Percentiles rank a stretch among this genome's conserved stretches.
These are phyloP conservation scores for Camellia lanceoleosa DNA, from an alignment of 148 eudicot genomes.

Conservation along the genomic window DNA sequence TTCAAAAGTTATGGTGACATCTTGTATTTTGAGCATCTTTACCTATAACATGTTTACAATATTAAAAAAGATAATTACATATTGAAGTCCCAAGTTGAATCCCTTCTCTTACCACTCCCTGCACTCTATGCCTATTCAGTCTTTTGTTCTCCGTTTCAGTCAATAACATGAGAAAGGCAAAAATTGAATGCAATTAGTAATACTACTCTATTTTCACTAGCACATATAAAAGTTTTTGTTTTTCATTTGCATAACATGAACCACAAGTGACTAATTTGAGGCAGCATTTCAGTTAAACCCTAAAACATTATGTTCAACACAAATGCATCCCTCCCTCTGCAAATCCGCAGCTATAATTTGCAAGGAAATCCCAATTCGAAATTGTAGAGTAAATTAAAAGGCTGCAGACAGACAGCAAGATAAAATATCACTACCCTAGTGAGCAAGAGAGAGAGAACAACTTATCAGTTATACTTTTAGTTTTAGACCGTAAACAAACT, in stretches of 20 bases:
- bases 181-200: background rate
- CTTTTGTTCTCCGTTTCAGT: background rate
- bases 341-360: background rate
- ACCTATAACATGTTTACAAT: background rate
- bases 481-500: background rate
- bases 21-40: background rate
- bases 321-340: background rate
- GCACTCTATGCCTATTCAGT: background rate
- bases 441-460: background rate
- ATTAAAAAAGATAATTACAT: background rate
- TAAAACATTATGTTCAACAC: background rate
- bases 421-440: no score
- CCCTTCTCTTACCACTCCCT: background rate
- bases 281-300: conserved; percentile 2
- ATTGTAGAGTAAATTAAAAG: background rate
- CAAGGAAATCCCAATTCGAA: background rate
- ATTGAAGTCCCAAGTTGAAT: background rate
- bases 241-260: background rate
- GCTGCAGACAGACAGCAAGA: no score
- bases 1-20: background rate
- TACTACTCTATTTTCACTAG: background rate
- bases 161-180: background rate
- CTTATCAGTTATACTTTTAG: background rate
- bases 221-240: background rate
- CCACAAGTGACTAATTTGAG: background rate